Conservation (phyloP, 2,329 filamentous ascomycete species). For the Gnomoniopsis smithogilvyi region DNA sequence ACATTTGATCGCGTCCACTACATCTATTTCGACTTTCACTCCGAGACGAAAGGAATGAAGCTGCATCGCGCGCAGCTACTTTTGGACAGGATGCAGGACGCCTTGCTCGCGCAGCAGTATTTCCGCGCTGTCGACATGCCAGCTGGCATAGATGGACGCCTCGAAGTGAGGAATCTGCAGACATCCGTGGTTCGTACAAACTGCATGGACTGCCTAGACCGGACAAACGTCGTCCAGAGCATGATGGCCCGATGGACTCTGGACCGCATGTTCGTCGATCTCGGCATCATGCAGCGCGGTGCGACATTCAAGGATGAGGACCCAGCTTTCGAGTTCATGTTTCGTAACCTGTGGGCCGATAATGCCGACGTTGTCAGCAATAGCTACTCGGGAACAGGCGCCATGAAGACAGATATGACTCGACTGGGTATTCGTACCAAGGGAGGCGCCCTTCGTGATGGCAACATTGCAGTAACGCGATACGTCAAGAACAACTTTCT, state of each 20-base stretch:
- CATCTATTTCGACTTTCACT: conserved; percentile 97
- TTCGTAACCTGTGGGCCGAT: conserved; percentile 97
- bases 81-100: conserved; percentile 75
- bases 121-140: conserved; percentile 90
- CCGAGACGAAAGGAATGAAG: conserved; percentile 90
- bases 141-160: conserved; percentile 62
- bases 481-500: conserved; percentile 94
- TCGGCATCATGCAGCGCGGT: conserved; percentile 73
- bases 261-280: conserved; percentile 82
- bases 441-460: conserved; percentile 78
- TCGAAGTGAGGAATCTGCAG: conserved; percentile 80
- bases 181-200: conserved; percentile 93
- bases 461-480: conserved; percentile 81
- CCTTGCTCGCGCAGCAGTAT: conserved; percentile 77
- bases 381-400: conserved; percentile 92
- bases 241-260: conserved; percentile 91
- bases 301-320: conserved; percentile 76
- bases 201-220: conserved; percentile 98
- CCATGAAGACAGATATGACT: conserved; percentile 97
- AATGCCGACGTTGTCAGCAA: conserved; percentile 94
- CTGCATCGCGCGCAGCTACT: conserved; percentile 90
- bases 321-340: conserved; percentile 78
- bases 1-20: conserved; percentile 87
- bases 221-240: conserved; percentile 96
- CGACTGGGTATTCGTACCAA: conserved; percentile 88